These are phyloP conservation scores for Plectranthus barbatus DNA, from an alignment of 257 asterid species.

Conservation along the genomic window DNA sequence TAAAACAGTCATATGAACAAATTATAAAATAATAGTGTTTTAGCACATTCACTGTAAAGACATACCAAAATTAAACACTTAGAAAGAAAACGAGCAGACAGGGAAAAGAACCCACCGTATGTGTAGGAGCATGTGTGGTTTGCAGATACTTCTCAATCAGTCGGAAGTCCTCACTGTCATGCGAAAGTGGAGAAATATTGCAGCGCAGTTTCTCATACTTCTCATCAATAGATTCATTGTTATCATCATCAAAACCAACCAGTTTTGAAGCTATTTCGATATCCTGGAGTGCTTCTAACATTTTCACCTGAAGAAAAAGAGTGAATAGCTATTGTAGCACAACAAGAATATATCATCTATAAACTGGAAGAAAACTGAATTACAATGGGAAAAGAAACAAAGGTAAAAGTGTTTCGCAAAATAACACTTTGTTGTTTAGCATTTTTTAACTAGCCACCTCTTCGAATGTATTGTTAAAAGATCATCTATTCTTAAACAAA, in stretches of 20 bases:
- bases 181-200: slow-evolving; percentile 73
- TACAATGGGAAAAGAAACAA: not conserved
- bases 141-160: slow-evolving; percentile 82
- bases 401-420: too few relatives aligned
- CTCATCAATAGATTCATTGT: slow-evolving; percentile 64
- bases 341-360: not conserved
- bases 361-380: not conserved
- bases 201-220: slow-evolving; percentile 73
- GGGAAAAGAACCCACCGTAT: slow-evolving; percentile 49
- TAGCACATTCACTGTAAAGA: not conserved
- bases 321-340: not conserved
- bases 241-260: slow-evolving; percentile 72
- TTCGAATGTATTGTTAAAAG: too few relatives aligned
- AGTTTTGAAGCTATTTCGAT: slow-evolving; percentile 93
- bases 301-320: slow-evolving; percentile 63
- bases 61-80: not conserved
- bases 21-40: not conserved
- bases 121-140: slow-evolving; percentile 93
- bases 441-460: too few relatives aligned
- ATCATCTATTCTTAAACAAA: too few relatives aligned
- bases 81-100: not conserved
- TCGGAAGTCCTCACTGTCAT: slow-evolving; percentile 63
- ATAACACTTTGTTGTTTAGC: too few relatives aligned
- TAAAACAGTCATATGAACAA: not conserved
- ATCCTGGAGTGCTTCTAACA: slow-evolving; percentile 98